These are phyloP conservation scores for Amauroascus verrucosus DNA, from an alignment of 2,329 filamentous ascomycete genomes.

Conservation along the genomic window DNA sequence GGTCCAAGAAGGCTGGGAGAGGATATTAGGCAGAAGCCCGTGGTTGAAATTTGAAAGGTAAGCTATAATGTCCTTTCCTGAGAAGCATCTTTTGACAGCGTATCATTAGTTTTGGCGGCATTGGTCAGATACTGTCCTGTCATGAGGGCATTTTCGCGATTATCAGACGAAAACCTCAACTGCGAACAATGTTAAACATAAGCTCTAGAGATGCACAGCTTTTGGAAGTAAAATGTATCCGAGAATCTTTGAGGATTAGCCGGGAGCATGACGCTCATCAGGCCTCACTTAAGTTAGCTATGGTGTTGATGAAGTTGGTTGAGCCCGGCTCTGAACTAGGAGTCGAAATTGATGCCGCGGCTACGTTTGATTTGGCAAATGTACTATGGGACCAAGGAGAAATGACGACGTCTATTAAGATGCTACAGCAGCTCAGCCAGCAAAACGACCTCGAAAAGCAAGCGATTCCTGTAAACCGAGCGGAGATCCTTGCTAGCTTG, in stretches of 20 bases:
- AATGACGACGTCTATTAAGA: constrained; percentile 74
- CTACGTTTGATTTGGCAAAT: constrained; percentile 73
- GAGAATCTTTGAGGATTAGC: constrained; percentile 64
- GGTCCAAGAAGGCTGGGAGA: constrained; percentile 50
- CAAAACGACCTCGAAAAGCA: constrained; percentile 55
- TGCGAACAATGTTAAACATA: constrained; percentile 53
- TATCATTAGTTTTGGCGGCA: constrained; percentile 44
- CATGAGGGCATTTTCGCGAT: constrained; percentile 74
- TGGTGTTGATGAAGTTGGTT: constrained; percentile 71
- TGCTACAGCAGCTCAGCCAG: constrained; percentile 65
- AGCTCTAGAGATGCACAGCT: constrained; percentile 55
- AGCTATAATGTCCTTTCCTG: not conserved
- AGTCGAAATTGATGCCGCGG: constrained; percentile 63
- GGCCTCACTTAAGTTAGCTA: constrained; percentile 76
- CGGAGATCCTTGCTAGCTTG: constrained; percentile 75
- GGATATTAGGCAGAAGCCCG: constrained; percentile 54
- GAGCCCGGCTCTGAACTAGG: constrained; percentile 58
- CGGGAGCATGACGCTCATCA: constrained; percentile 72
- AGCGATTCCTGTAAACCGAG: constrained; percentile 58
- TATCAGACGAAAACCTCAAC: constrained; percentile 57
- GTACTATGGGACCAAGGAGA: constrained; percentile 93
- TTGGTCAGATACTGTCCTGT: constrained; percentile 70
- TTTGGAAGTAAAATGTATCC: constrained; percentile 65
- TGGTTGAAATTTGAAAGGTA: constrained; percentile 82
- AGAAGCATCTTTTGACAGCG: not conserved